phyloP scores from a whole-genome alignment of 306 rosid genomes.

The Cicer judaicum region DNA sequence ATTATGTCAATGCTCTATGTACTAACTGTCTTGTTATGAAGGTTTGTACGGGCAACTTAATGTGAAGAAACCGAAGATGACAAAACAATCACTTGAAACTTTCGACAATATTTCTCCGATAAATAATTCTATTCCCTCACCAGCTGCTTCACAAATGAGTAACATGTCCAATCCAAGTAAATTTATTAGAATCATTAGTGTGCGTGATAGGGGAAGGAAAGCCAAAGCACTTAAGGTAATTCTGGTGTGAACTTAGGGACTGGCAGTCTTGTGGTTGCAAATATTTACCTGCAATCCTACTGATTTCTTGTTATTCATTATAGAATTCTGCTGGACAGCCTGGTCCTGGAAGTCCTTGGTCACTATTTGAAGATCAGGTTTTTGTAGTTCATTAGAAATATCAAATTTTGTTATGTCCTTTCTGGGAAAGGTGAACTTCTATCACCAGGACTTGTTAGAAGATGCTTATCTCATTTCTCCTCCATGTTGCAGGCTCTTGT shows the following conservation, averaged over 20 bases:
- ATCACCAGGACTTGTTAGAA: constrained; percentile 5
- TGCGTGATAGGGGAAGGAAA: constrained; percentile 87
- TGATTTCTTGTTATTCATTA: constrained; percentile 26
- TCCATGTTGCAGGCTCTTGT: constrained; percentile 79
- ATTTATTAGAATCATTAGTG: constrained; percentile 83
- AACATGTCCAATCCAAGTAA: constrained; percentile 87
- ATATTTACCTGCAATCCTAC: constrained; percentile 19
- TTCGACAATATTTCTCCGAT: constrained; percentile 70
- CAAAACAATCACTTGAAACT: constrained; percentile 75
- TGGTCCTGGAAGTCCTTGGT: constrained; percentile 91
- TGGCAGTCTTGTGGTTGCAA: constrained; percentile 32
- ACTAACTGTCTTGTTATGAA: constrained; percentile 48
- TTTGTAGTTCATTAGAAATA: constrained; percentile 20
- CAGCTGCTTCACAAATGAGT: constrained; percentile 93
- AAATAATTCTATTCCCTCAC: constrained; percentile 88
- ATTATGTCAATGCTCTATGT: constrained; percentile 33
- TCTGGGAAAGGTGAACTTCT: constrained; percentile 27
- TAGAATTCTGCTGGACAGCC: constrained; percentile 79
- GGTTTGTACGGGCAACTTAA: constrained; percentile 80
- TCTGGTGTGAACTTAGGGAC: constrained; percentile 33
- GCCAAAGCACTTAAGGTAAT: constrained; percentile 77
- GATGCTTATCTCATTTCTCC: constrained; percentile 31
- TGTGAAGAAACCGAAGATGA: constrained; percentile 77
- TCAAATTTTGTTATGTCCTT: background rate
- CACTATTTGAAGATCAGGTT: constrained; percentile 96